Conservation (phyloP, 305 asterid genomes). For the Striga hermonthica region DNA sequence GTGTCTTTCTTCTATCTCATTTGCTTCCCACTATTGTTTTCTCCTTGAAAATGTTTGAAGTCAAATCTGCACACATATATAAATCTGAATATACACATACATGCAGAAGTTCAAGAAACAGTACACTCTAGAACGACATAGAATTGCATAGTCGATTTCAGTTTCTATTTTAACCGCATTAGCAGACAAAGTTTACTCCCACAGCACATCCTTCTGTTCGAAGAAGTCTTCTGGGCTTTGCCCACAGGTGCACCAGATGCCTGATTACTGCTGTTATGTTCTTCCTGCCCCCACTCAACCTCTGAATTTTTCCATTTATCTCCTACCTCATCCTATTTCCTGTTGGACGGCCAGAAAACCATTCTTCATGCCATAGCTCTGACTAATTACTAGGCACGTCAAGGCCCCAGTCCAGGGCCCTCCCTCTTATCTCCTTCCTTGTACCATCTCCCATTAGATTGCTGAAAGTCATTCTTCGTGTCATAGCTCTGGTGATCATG, state of each 20-base stretch:
- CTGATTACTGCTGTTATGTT: background rate
- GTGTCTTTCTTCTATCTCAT: background rate
- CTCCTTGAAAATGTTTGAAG: background rate
- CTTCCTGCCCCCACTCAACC: background rate
- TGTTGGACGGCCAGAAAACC: slow-evolving; percentile 19
- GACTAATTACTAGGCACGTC: too few species aligned
- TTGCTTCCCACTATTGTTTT: background rate
- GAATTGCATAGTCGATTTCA: too few species aligned
- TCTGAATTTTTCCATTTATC: background rate
- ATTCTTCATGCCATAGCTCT: background rate
- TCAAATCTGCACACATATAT: background rate
- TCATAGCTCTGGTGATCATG: background rate
- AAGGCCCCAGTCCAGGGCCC: background rate
- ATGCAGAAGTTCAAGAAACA: background rate
- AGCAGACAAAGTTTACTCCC: too few species aligned
- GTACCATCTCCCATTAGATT: slow-evolving; percentile 18
- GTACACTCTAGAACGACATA: too few species aligned
- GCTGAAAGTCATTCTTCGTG: background rate
- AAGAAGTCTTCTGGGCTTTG: too few species aligned
- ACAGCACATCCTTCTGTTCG: too few species aligned
- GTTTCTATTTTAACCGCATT: too few species aligned
- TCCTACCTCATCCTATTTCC: slow-evolving; percentile 1
- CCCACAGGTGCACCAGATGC: too few species aligned
- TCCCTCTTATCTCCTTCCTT: slow-evolving; percentile 1
- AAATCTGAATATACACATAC: background rate